These are phyloP conservation scores for Fusarium sp. DNA, from an alignment of 2,329 filamentous ascomycete genomes.

Conservation along the genomic window DNA sequence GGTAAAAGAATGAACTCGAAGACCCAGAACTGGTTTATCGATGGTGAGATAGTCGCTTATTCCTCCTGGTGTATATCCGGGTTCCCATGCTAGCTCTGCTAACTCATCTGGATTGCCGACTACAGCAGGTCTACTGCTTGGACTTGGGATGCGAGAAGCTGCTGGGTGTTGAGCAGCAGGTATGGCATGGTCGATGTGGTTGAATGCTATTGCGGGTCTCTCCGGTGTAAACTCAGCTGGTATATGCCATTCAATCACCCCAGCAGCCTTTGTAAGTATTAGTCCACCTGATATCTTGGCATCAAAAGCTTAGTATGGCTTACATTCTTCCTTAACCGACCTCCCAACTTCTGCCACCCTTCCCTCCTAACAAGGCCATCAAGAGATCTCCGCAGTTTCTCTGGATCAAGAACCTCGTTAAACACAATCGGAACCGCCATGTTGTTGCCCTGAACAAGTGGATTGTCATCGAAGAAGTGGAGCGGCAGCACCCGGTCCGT, in stretches of 20 bases:
- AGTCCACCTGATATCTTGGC: too few species aligned
- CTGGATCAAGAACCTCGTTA: slow-evolving; percentile 30
- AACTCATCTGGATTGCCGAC: slow-evolving; percentile 29
- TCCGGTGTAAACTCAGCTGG: slow-evolving; percentile 16
- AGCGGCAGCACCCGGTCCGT: slow-evolving; percentile 28
- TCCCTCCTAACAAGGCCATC: slow-evolving; percentile 15
- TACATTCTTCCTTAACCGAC: slow-evolving; percentile 34
- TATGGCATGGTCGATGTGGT: slow-evolving; percentile 8
- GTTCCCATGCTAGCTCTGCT: slow-evolving; percentile 25
- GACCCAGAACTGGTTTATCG: slow-evolving; percentile 15
- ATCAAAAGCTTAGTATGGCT: neutral
- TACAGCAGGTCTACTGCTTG: slow-evolving; percentile 7
- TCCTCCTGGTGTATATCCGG: slow-evolving; percentile 5
- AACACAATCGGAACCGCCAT: slow-evolving; percentile 36
- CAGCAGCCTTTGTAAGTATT: neutral
- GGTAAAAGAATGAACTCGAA: slow-evolving; percentile 27
- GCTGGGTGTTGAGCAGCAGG: slow-evolving; percentile 20
- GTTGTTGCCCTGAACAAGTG: slow-evolving; percentile 26
- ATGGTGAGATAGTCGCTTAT: slow-evolving; percentile 26
- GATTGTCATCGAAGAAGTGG: slow-evolving; percentile 35
- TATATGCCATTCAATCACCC: slow-evolving; percentile 34
- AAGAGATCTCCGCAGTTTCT: slow-evolving; percentile 12
- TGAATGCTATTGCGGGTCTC: slow-evolving; percentile 25
- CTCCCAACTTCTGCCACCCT: slow-evolving; percentile 31
- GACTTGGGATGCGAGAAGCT: slow-evolving; percentile 14